Base-by-base conservation (phyloP, 139 green algal species). In the Haematococcus lacustris region DNA sequence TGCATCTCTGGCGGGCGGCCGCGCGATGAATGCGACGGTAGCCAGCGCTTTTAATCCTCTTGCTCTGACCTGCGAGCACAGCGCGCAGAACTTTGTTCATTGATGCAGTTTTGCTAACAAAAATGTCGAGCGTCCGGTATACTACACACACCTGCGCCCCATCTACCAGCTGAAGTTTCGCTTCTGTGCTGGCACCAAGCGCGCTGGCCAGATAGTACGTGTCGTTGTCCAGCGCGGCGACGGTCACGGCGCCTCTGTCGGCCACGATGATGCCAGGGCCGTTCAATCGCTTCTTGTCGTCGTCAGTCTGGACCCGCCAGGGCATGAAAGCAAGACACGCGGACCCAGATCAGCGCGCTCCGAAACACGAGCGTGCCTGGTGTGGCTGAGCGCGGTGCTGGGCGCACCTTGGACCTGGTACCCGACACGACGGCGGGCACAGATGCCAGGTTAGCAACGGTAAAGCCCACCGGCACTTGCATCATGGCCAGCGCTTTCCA, bases 191-290 rank as follows among this genome's bases (percentile, higher is more conserved):
- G 28, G 60, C 47, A 57, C 13, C 47, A 57, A 21, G 13, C 47
- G 13, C 13, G 21, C 13, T 21, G 9, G 67, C 67, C 43, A 72
- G 41, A 33, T 72, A 72, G 30, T 50, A 72, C 2, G 43, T 40
- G 47, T 2, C 32, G 28, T 43, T 43, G 30, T 72, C 67, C 47
- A 51, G 13, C 13, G 30, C 40, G 1, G 6, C 40, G 5, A 34
- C 7, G 13, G 17, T 30, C 28, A 23, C 43, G 43, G 47, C 43
- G 2, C 67, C 28, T 33, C 38, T 61, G 67, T 93, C 87, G 0
- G 85, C 71, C 9, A 95, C 70, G 50, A 95, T 50, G 43, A 95
- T 71, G 2, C 88, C 90, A n/a, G 76, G 64, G 13, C 88, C 90
- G 32, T 38, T 68, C 39, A 93, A 38, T 3, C 78, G 64, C 62